phyloP scores from a whole-genome alignment of 106 monocot genomes.

The Dendrobium officinale region DNA sequence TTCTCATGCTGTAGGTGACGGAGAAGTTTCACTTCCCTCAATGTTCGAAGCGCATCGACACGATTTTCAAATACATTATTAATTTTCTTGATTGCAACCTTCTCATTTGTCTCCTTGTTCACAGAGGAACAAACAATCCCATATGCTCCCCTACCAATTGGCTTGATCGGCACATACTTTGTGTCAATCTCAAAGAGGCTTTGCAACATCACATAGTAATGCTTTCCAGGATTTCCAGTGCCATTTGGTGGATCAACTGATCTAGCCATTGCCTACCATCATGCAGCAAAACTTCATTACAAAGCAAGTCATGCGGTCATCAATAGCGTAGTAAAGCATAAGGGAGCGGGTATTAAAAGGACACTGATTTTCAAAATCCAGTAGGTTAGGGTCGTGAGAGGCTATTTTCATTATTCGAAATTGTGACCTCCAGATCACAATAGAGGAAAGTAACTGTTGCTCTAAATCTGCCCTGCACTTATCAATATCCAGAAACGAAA shows the following conservation, averaged over 20 bases:
- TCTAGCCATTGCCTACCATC: constrained; percentile 36
- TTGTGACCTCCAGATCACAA: neutral
- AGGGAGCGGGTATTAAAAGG: neutral
- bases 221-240: constrained; percentile 41
- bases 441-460: too few relatives aligned
- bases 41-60: constrained; percentile 61
- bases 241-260: constrained; percentile 57
- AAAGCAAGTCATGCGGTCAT: neutral
- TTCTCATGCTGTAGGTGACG: constrained; percentile 56
- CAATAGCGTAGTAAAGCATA: neutral
- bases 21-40: constrained; percentile 64
- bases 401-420: neutral
- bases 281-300: neutral
- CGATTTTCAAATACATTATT: constrained; percentile 66
- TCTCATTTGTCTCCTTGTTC: constrained; percentile 60
- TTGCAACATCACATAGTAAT: constrained; percentile 71
- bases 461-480: neutral
- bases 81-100: constrained; percentile 70
- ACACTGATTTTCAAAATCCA: neutral
- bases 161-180: constrained; percentile 66
- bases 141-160: constrained; percentile 70
- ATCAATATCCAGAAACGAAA: neutral
- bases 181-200: constrained; percentile 64
- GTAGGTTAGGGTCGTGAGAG: neutral
- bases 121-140: constrained; percentile 68